Evolutionary conservation across 2,329 filamentous ascomycete species (phyloP).

Genomic region (Pseudocercospora musae): DNA sequence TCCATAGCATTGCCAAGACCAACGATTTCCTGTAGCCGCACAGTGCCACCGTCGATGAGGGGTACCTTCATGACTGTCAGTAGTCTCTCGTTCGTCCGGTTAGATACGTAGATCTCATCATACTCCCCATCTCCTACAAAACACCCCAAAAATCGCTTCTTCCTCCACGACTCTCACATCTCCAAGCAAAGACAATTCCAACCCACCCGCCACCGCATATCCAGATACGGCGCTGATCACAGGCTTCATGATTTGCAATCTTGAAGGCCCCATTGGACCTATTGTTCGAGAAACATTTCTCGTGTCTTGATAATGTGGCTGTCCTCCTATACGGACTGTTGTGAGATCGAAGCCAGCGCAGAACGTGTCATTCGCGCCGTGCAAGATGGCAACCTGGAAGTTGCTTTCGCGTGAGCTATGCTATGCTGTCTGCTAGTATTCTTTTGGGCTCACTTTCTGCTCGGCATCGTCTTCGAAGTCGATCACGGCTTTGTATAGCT

Average conservation of each 20-base stretch:
- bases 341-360: conserved; percentile 55
- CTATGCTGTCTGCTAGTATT: neutral
- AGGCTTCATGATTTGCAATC: conserved; percentile 51
- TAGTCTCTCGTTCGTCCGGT: too few species aligned
- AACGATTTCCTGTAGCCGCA: conserved; percentile 51
- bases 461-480: conserved; percentile 49
- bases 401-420: too few species aligned
- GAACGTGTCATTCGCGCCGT: conserved; percentile 49
- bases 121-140: conserved; percentile 54
- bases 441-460: conserved; percentile 49
- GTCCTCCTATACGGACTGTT: conserved; percentile 33
- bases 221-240: conserved; percentile 52
- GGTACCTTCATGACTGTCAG: conserved; percentile 32
- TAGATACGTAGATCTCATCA: too few species aligned
- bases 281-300: conserved; percentile 38
- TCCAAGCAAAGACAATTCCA: conserved; percentile 53
- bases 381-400: conserved; percentile 37
- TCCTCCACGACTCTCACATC: conserved; percentile 55
- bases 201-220: conserved; percentile 53
- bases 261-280: conserved; percentile 53
- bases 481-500: conserved; percentile 49
- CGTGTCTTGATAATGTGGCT: conserved; percentile 22
- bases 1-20: conserved; percentile 55
- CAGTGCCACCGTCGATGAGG: conserved; percentile 53
- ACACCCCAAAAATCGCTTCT: conserved; percentile 54